Base-by-base conservation (phyloP, 495 filamentous ascomycete species). In the Jackrogersella minutella region DNA sequence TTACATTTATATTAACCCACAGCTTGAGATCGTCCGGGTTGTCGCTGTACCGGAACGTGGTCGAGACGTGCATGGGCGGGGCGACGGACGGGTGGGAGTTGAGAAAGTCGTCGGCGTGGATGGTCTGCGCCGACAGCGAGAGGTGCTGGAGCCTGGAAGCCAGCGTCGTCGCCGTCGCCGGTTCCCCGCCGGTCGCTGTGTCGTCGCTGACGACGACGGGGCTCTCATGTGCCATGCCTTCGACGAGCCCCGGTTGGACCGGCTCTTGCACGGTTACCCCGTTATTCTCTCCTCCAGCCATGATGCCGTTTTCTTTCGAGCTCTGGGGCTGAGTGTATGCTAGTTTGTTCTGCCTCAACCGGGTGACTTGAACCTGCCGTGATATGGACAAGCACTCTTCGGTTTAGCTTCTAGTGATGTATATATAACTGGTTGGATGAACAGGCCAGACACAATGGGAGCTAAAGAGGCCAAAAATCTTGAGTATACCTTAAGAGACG, bases 101-200 rank as follows among this genome's bases (percentile, higher is more conserved):
- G 55, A 94, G 81, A 64, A 77, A 79, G 78, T 97, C 92, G 66
- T 97, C 93, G 51, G 89, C 92, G 78, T 98, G 94, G 61, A 98
- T 81, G n/a, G 89, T 86, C 46, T 85, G 85, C 21, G 93, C 95
- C 21, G 91, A 78, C 41, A 87, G 73, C 1, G 82, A 83, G 58
- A 86, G 77, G 40, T 74, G 69, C 31, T 63, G 72, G 9, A 72
- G 39, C 36, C 51, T 73, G 21, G 69, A 65, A 5, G 66, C 72
- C 36, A 70, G 17, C 16, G 44, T 19, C 21, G 53, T 56, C 1
- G 66, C 63, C 16, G 61, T 57, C 37, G 26, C 39, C 11, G 52
- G 46, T 6, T 47, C 44, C 11, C 59, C 37, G 14, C 31, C 16
- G 26, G 11, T 30, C 8, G 64, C 21, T 9, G 10, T 34, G 46